A percentile compares a stretch with the other conserved stretches of the same genome.
Conservation (phyloP, 1,284 basidiomycete genomes). For the Mycosarcoma mackinlayi region DNA sequence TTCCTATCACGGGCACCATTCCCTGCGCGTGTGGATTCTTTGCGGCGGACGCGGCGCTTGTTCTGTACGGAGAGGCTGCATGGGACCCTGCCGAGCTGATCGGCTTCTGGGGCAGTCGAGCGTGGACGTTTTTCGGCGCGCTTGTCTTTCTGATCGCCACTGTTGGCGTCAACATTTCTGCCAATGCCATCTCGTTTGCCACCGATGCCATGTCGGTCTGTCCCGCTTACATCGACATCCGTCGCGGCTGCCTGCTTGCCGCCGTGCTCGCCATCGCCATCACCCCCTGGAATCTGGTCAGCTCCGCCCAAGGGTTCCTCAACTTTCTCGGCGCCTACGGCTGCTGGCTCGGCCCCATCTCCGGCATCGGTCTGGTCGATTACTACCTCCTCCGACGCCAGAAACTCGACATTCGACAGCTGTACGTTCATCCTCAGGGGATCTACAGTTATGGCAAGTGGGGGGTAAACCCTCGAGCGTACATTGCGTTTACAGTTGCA, state of each 20-base stretch:
- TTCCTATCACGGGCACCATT: slow-evolving; percentile 29
- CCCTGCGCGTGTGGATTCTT: slow-evolving; percentile 34
- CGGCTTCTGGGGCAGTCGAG: slow-evolving; percentile 10
- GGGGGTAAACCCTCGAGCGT: slow-evolving; percentile 26
- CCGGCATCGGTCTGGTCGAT: slow-evolving; percentile 24
- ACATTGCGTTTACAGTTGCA: slow-evolving; percentile 24
- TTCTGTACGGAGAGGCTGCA: slow-evolving; percentile 21
- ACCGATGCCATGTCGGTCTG: slow-evolving; percentile 27
- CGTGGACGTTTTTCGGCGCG: slow-evolving; percentile 25
- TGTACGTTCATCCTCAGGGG: slow-evolving; percentile 27
- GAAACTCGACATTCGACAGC: slow-evolving; percentile 22
- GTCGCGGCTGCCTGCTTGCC: slow-evolving; percentile 15
- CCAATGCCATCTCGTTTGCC: slow-evolving; percentile 32
- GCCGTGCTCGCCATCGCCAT: slow-evolving; percentile 18
- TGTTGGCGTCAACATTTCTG: slow-evolving; percentile 26
- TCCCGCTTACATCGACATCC: slow-evolving; percentile 25
- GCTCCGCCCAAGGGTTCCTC: slow-evolving; percentile 22
- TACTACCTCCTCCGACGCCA: slow-evolving; percentile 22
- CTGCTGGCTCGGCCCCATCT: slow-evolving; percentile 26
- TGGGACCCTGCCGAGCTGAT: slow-evolving; percentile 34
- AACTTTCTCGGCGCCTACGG: slow-evolving; percentile 40
- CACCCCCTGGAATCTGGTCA: slow-evolving; percentile 33
- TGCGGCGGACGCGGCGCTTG: slow-evolving; percentile 20
- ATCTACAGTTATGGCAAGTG: slow-evolving; percentile 24
- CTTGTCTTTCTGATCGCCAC: slow-evolving; percentile 33